These are phyloP conservation scores for Gracilariopsis chorda DNA, from an alignment of 23 red algal species.

Conservation along the genomic window DNA sequence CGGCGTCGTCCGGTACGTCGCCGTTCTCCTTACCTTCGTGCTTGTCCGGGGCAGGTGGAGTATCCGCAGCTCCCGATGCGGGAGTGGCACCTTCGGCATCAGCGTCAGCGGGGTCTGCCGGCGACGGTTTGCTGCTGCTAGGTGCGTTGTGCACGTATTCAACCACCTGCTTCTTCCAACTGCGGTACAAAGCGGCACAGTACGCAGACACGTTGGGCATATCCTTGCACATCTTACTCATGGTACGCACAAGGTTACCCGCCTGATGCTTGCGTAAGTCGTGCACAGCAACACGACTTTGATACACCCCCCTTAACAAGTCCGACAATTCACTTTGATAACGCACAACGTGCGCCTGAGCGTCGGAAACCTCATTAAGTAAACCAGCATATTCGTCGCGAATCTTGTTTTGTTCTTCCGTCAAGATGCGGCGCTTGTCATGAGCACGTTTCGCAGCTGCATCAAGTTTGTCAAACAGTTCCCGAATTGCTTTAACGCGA, in stretches of 20 bases:
- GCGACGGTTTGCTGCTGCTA: no score
- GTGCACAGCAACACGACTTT: not conserved
- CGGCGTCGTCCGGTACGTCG: no score
- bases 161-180: slow-evolving; percentile 34
- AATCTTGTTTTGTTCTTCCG: slow-evolving; percentile 11
- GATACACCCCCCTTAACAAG: not conserved
- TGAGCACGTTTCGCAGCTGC: not conserved
- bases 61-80: no score
- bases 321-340: not conserved
- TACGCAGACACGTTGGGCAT: slow-evolving; percentile 14
- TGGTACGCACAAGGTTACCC: slow-evolving; percentile 26
- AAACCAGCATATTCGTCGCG: not conserved
- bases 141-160: slow-evolving; percentile 18
- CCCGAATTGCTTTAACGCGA: not conserved
- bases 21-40: not conserved
- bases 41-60: not conserved
- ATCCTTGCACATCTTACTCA: slow-evolving; percentile 48
- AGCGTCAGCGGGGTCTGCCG: no score
- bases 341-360: not conserved
- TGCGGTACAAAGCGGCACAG: not conserved
- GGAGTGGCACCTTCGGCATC: no score
- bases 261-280: slow-evolving; percentile 46
- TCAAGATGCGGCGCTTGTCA: not conserved
- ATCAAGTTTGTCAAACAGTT: slow-evolving; percentile 14
- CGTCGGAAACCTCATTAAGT: not conserved